Evolutionary conservation across 2,329 filamentous ascomycete species (phyloP), one percentile per base, ranked within the genome.

Genomic region (Fusarium kyushuense): DNA sequence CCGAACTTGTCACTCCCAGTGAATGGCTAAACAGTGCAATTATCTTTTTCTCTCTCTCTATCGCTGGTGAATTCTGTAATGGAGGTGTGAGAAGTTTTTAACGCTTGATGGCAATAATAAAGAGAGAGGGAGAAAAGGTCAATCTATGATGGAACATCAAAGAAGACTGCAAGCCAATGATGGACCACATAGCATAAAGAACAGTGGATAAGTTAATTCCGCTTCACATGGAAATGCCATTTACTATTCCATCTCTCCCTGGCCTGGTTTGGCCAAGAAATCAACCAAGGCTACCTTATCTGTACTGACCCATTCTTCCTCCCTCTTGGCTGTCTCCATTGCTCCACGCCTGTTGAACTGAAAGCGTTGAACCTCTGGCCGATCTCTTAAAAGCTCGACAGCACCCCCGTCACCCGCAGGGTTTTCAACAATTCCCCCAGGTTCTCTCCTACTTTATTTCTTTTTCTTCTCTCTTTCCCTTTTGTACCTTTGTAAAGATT

Each of bases 321-420:
- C 63, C 46, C 52, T 67, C 54, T 68, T 64, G 58, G 58, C 53
- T 35, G 35, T 51, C 23, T 54, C 66, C 66, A 69, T 38, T n/a
- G 33, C 47, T 40, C 47, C 47, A 51, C 33, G 47, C 23, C 33
- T 38, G n/a, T 32, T 49, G 23, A 49, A 38, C 47, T 38, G 47
- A 36, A 51, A 38, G 38, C n/a, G 29, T 40, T 54, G 63, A 57
- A 47, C 29, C 46, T 51, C 49, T 60, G 56, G 66, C 36, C 59
- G 63, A 71, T 73, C 67, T 72, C 53, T 72, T 72, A 73, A 73
- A 49, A 73, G 55, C 66, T 71, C 60, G 47, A 60, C 46, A 61
- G 54, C 42, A 59, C 66, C 71, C 71, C 65, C 54, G 57, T 72
- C 62, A 47, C 45, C 62, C 54, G 38, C 62, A 58, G 41, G 63